phyloP scores from a whole-genome alignment of 352 stramenopile genomes.

The Pythium inflatum region DNA sequence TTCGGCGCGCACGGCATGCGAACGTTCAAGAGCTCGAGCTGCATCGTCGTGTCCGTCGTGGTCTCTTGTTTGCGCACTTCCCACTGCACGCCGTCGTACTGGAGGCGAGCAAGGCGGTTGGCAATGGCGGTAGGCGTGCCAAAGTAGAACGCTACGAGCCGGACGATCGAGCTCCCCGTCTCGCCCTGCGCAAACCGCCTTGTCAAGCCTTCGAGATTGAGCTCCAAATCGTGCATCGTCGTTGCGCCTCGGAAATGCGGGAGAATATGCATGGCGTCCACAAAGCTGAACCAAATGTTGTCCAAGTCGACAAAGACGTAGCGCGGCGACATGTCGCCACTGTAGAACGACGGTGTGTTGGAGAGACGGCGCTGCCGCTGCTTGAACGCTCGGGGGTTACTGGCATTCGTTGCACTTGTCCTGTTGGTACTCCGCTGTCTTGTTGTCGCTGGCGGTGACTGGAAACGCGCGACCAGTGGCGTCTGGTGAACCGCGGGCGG shows the following conservation, averaged over 20 bases:
- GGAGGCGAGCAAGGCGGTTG: conserved; percentile 4
- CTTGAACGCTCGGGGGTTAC: neutral
- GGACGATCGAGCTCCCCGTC: conserved; percentile 10
- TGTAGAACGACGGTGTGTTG: neutral
- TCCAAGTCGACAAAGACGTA: conserved; percentile 54
- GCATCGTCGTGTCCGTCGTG: conserved; percentile 39
- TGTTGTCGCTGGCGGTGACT: neutral
- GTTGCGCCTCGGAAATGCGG: conserved; percentile 32
- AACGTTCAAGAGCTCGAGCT: conserved; percentile 39
- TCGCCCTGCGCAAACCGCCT: conserved; percentile 29
- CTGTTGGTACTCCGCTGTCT: neutral
- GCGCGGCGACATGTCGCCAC: conserved; percentile 17
- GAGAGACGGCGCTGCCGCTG: neutral
- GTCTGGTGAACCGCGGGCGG: neutral
- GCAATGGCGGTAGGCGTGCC: conserved; percentile 38
- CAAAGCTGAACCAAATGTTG: conserved; percentile 41
- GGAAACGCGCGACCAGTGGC: neutral
- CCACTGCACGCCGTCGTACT: conserved; percentile 33
- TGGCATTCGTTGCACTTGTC: no score
- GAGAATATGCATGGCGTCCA: conserved; percentile 36
- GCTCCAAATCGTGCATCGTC: conserved; percentile 34
- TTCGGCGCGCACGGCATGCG: conserved; percentile 30
- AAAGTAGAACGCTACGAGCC: conserved; percentile 37
- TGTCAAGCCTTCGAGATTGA: conserved; percentile 44
- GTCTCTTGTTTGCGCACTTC: conserved; percentile 37